Conservation (phyloP, 1,284 basidiomycete genomes). For the Naganishia sp. region DNA sequence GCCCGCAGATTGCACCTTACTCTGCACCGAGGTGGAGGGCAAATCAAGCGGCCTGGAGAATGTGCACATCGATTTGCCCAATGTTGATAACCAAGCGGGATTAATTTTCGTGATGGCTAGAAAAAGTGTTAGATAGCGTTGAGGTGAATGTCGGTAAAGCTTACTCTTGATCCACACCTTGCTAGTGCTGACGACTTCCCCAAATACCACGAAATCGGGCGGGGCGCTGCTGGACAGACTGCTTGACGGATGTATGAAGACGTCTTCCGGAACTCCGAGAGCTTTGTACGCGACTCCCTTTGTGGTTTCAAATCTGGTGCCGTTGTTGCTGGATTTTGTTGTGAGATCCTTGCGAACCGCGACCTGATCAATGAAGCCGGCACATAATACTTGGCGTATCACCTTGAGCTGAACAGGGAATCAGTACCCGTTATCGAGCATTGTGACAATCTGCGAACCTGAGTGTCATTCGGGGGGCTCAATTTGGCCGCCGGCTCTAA, state of each 20-base stretch:
- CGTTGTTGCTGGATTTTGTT: conserved; percentile 55
- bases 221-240: conserved; percentile 70
- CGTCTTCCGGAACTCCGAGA: conserved; percentile 78
- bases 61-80: conserved; percentile 79
- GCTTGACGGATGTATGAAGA: conserved; percentile 90
- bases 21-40: conserved; percentile 46
- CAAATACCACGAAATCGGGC: conserved; percentile 84
- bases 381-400: conserved; percentile 81
- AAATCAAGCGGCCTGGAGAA: conserved; percentile 83
- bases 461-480: conserved; percentile 69
- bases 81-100: conserved; percentile 78
- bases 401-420: conserved; percentile 70
- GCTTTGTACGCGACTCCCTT: conserved; percentile 83
- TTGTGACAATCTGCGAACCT: conserved; percentile 58
- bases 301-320: conserved; percentile 70
- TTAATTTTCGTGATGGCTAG: conserved; percentile 81
- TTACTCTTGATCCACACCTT: conserved; percentile 79
- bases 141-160: conserved; percentile 34
- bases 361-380: conserved; percentile 94
- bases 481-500: conserved; percentile 65
- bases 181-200: conserved; percentile 74
- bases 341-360: conserved; percentile 87
- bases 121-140: conserved; percentile 27
- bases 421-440: conserved; percentile 27
- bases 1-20: conserved; percentile 35